Base-by-base conservation (phyloP, 31 red algal species). In the Asparagopsis taxiformis region DNA sequence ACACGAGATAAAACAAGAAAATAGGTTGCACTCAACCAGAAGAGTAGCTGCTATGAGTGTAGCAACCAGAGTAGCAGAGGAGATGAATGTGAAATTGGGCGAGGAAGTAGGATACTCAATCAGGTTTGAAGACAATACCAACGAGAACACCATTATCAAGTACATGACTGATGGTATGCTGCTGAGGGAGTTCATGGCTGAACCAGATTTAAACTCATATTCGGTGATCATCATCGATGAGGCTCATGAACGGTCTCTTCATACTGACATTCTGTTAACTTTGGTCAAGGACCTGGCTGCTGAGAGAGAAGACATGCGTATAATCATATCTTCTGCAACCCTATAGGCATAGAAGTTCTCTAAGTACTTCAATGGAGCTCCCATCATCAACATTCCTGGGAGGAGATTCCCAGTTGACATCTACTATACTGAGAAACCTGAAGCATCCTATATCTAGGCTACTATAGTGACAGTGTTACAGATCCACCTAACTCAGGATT, bases 91-190 rank as follows among this genome's bases (percentile, higher is more conserved):
- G 51, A 25, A 58, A 30, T 51, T 87, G 16, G 82, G 82, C 33
- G 54, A 87, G 1, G 59, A 70, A 36, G 82, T 87, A 3, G 82
- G 82, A 28, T 87, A 81, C 24, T 21, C 24, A 2, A 54, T 87
- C 1, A 74, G 82, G 22, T 87, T 82, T 58, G 74, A 65, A 22
- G 82, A 87, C 10, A 31, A 29, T 5, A 32, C 75, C 17, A 4
- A 8, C 38, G 32, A 38, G 22, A 25, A 51, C 8, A 83, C 76
- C 7, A 22, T 30, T 28, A 32, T 87, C 57, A 87, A 87, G 78
- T 87, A 82, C 28, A 21, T 68, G 6, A 87, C 82, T 9, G 82
- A 87, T 51, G 82, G 82, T 21, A 67, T 81, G 75, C 43, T 87
- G 64, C 64, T 87, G 38, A 32, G 75, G 21, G 82, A 82, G 65